A percentile compares a stretch with the other conserved stretches of the same genome.
These are phyloP conservation scores for Sporothrix pseudoabietina DNA, from an alignment of 2,329 filamentous ascomycete genomes.

Conservation along the genomic window DNA sequence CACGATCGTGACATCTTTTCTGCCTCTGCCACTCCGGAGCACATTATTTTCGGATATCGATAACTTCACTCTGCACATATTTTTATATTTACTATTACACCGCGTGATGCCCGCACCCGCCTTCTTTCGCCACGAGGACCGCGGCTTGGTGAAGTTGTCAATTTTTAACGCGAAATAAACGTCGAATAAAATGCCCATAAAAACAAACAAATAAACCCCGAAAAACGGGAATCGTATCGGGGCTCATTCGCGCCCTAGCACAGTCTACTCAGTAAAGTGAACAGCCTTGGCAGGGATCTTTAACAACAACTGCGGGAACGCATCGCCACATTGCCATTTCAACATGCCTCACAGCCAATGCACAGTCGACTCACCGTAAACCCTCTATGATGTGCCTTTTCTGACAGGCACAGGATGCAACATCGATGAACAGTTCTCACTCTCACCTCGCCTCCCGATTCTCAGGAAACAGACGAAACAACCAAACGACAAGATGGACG, in stretches of 20 bases:
- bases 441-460: background rate
- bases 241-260: background rate
- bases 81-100: constrained; percentile 10
- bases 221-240: background rate
- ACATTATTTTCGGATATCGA: background rate
- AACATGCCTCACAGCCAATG: background rate
- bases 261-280: background rate
- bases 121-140: constrained; percentile 1
- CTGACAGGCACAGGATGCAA: background rate
- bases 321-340: background rate
- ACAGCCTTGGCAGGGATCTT: background rate
- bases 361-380: background rate
- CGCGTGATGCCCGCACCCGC: background rate
- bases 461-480: background rate
- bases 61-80: background rate
- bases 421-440: background rate
- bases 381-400: background rate
- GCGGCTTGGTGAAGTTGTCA: background rate
- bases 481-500: background rate
- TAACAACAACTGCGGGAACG: background rate
- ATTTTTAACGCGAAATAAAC: background rate
- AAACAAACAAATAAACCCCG: background rate
- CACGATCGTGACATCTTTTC: constrained; percentile 1
- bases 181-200: background rate
- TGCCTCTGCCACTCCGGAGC: background rate